These are phyloP conservation scores for Pythium grandisporangium DNA, from an alignment of 352 stramenopile genomes.

Conservation along the genomic window DNA sequence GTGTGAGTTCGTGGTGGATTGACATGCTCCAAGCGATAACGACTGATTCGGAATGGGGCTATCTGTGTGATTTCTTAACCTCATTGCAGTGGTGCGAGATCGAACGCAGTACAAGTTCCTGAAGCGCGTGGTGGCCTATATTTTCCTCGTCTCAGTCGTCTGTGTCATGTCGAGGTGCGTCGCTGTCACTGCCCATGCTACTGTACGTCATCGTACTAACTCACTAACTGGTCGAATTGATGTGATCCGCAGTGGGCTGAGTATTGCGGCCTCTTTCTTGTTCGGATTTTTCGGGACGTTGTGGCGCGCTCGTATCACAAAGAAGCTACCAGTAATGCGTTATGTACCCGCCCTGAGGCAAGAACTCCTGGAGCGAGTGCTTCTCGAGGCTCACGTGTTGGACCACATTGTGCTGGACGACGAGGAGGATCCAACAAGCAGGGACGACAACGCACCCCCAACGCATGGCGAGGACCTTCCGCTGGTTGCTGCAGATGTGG, in stretches of 20 bases:
- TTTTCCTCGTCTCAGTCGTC: slow-evolving; percentile 71
- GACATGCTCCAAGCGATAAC: neutral
- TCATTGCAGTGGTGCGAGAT: slow-evolving; percentile 30
- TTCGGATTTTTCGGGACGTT: slow-evolving; percentile 57
- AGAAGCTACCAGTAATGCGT: slow-evolving; percentile 37
- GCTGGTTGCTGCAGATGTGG: slow-evolving; percentile 9
- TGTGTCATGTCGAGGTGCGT: slow-evolving; percentile 59
- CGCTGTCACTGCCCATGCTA: neutral
- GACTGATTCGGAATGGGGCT: neutral
- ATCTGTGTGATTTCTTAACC: slow-evolving; percentile 2
- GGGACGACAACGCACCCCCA: slow-evolving; percentile 1
- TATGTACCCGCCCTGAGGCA: slow-evolving; percentile 19
- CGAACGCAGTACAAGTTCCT: slow-evolving; percentile 49
- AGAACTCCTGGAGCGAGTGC: slow-evolving; percentile 10
- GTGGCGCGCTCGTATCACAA: slow-evolving; percentile 26
- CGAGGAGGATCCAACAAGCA: too few relatives aligned
- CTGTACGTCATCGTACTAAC: too few relatives aligned
- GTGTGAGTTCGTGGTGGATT: slow-evolving; percentile 1
- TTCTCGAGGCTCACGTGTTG: slow-evolving; percentile 8
- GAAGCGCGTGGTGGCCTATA: slow-evolving; percentile 62
- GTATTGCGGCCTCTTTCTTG: slow-evolving; percentile 51
- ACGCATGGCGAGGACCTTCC: neutral
- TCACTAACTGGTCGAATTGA: too few relatives aligned
- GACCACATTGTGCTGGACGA: slow-evolving; percentile 14
- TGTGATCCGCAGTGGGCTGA: slow-evolving; percentile 28